Conservation (phyloP, 495 filamentous ascomycete species). For the Penicillium psychrofluorescens region DNA sequence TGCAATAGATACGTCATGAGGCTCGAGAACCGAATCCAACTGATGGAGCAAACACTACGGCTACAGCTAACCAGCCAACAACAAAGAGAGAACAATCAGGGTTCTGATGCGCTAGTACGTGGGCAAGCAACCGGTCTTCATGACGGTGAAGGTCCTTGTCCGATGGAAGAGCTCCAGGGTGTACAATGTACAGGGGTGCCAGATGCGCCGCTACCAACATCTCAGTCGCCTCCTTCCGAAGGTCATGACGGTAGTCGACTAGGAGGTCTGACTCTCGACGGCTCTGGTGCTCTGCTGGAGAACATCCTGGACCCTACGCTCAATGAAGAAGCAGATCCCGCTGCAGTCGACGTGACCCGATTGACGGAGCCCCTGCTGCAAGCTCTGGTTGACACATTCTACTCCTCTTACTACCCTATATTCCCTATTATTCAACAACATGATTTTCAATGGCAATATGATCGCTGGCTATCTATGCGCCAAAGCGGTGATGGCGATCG, state of each 20-base stretch:
- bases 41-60: constrained; percentile 4
- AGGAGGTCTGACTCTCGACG: too few species aligned
- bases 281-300: too few species aligned
- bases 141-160: background rate
- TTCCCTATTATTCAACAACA: constrained; percentile 6
- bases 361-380: constrained; percentile 1
- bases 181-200: too few species aligned
- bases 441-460: constrained; percentile 6
- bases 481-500: background rate
- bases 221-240: too few species aligned
- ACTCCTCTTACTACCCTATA: constrained; percentile 6
- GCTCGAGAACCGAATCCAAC: constrained; percentile 3
- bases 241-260: too few species aligned
- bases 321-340: background rate
- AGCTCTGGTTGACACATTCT: constrained; percentile 6
- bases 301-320: background rate
- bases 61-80: background rate
- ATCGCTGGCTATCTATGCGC: background rate
- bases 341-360: background rate
- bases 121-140: too few species aligned
- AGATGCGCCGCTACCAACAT: too few species aligned
- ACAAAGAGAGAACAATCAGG: background rate
- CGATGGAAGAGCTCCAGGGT: background rate
- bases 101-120: too few species aligned
- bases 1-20: constrained; percentile 3